Evolutionary conservation across 352 stramenopile species (phyloP), one percentile per base, ranked within the genome.

Genomic region (Pythium guiyangense): DNA sequence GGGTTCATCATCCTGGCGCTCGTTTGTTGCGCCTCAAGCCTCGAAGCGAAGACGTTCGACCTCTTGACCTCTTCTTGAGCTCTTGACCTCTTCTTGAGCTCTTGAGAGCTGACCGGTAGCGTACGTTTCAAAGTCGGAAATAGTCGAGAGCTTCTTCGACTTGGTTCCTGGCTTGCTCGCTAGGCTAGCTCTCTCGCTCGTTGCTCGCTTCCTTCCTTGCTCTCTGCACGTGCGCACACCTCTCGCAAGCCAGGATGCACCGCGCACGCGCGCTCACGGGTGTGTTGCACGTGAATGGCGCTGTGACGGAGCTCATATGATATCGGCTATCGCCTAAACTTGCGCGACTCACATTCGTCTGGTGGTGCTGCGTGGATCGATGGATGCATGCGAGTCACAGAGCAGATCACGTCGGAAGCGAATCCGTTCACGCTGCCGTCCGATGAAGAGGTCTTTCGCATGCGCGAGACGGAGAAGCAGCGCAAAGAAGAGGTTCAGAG

Each of bases 361-460:
- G 29, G 3, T 6, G 39, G 17, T 44, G 39, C n/a, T 14, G 4
- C n/a, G n/a, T n/a, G n/a, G n/a, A n/a, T n/a, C n/a, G n/a, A n/a
- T 18, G 39, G 39, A 18, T 20, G 18, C 12, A 18, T 43, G 37
- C 17, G 39, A 20, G 39, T 44, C 42, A 27, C 56, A 79, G 71
- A 84, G 34, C 64, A 81, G 43, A 44, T 50, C n/a, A 63, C 61
- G 14, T 62, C 67, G 27, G 81, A 91, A 65, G 42, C 69, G 31
- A 97, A 97, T 57, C 93, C 94, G 20, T 98, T 98, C 63, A 88
- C 79, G 31, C 78, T 98, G 39, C 93, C 93, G 11, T 90, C 78
- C 40, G 94, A 98, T 81, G 94, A 98, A 52, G 88, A 98, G 68
- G 86, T 98, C 31, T 98, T 98, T 55, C 85, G 84, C 51, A 93